Conservation (phyloP, 2,329 filamentous ascomycete genomes). For the Diplocarpon mali region DNA sequence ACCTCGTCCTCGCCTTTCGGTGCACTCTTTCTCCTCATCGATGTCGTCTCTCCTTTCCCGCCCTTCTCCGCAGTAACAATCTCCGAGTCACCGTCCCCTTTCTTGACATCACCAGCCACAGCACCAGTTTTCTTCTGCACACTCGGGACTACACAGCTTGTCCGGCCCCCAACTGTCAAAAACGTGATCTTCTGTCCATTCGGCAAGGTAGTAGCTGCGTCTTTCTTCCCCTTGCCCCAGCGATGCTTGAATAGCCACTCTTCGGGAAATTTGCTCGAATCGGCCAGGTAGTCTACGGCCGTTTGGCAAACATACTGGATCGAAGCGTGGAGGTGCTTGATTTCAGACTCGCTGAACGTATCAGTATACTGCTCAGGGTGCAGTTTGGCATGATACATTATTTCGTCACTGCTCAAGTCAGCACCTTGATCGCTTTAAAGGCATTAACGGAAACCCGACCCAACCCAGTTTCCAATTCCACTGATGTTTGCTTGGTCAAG, state of each 20-base stretch:
- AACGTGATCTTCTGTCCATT: constrained; percentile 79
- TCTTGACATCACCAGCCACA: constrained; percentile 21
- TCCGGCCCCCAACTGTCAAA: constrained; percentile 81
- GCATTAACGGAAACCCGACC: constrained; percentile 31
- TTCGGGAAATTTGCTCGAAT: constrained; percentile 73
- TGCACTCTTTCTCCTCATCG: constrained; percentile 11
- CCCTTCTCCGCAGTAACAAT: constrained; percentile 19
- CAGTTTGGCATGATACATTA: constrained; percentile 77
- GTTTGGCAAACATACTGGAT: constrained; percentile 71
- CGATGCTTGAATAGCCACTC: constrained; percentile 83
- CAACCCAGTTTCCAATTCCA: constrained; percentile 96
- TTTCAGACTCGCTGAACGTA: constrained; percentile 61
- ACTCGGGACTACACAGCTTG: constrained; percentile 76
- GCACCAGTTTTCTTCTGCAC: constrained; percentile 64
- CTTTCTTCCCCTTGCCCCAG: constrained; percentile 83
- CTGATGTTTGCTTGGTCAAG: constrained; percentile 82
- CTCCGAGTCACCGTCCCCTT: constrained; percentile 2
- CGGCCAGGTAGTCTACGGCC: constrained; percentile 67
- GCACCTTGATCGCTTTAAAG: neutral
- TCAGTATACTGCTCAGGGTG: constrained; percentile 93
- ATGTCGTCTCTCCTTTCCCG: constrained; percentile 27
- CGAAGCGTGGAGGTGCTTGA: constrained; percentile 58
- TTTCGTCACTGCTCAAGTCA: constrained; percentile 53
- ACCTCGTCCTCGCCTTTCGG: constrained; percentile 2
- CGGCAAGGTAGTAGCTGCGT: constrained; percentile 53